A percentile compares a stretch with the other conserved stretches of the same genome.
Conservation (phyloP, 495 filamentous ascomycete genomes). For the Talaromyces adpressus region DNA sequence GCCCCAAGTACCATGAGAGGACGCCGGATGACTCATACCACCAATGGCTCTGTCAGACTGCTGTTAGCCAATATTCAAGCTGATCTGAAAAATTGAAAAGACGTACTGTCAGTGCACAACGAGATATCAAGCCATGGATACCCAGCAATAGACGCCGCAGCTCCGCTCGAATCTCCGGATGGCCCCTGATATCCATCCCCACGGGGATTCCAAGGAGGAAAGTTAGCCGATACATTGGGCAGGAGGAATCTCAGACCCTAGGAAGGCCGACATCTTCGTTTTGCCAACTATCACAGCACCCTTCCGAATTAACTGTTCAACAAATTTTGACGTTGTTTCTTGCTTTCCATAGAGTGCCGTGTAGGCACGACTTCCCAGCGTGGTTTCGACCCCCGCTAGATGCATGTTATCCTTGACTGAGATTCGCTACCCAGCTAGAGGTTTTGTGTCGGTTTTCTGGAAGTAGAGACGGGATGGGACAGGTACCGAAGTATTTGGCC, state of each 20-base stretch:
- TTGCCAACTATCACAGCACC: conserved; percentile 56
- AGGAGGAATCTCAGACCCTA: conserved; percentile 41
- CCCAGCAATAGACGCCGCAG: conserved; percentile 29
- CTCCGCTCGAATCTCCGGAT: conserved; percentile 28
- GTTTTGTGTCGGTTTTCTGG: conserved; percentile 20
- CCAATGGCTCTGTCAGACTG: not conserved
- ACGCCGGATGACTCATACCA: not conserved
- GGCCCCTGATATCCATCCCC: conserved; percentile 42
- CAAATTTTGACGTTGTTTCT: conserved; percentile 34
- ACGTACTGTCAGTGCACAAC: conserved; percentile 27
- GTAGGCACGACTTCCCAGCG: conserved; percentile 49
- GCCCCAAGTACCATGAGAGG: not conserved
- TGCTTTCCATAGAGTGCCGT: conserved; percentile 43
- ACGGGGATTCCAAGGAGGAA: conserved; percentile 40
- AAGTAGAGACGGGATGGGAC: conserved; percentile 40
- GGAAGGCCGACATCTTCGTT: conserved; percentile 53
- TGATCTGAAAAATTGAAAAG: too few relatives aligned
- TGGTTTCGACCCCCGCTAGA: conserved; percentile 45
- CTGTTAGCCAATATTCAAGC: too few relatives aligned
- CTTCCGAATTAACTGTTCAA: conserved; percentile 50
- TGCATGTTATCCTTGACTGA: conserved; percentile 59
- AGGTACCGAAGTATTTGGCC: not conserved
- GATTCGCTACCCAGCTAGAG: conserved; percentile 43
- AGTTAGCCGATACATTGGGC: conserved; percentile 15
- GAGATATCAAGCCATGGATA: conserved; percentile 46